Evolutionary conservation across 441 rosid species (phyloP), one percentile per base, ranked within the genome.

Genomic region (Corymbia citriodora): DNA sequence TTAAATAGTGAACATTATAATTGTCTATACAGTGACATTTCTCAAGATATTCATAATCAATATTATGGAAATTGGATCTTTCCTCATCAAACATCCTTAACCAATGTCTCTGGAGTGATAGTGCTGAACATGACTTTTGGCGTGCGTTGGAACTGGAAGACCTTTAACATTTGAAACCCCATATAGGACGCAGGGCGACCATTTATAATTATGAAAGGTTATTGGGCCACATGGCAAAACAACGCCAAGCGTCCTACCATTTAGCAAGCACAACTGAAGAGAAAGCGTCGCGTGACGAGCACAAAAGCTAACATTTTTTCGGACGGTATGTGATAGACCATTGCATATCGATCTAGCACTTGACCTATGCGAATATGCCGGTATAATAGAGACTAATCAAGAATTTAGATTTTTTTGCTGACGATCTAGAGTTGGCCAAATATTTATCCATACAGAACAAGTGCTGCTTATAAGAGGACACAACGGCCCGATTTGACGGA

Each of bases 81-180:
- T 72, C 9, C 49, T 36, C 23, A 72, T 12, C 8, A 33, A 72
- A 19, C 29, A 19, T 74, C 11, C 83, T 45, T 21, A 74, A 74
- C 16, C 48, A 23, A 74, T 11, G 83, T 74, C 50, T 21, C 50
- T 12, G 9, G 33, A 70, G 11, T 6, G 10, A 6, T 40, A 5
- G 45, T 40, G 45, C 45, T 8, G 13, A 18, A 72, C 79, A 31
- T 10, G 3, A 74, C 52, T 3, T 74, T 19, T n/a, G 0, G 4
- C 3, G 0, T 45, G 18, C 12, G 8, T 4, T 2, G 17, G n/a
- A 7, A 12, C 2, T 2, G 17, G n/a, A 7, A 12, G 17, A 45
- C 2, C 10, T 2, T 79, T 31, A 17, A 31, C 12, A 68, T 17
- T 18, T 31, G 23, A 31, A 68, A 68, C 0, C 17, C 23, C 13